Base-by-base conservation (phyloP, 148 eudicot species). In the Cornus controversa region DNA sequence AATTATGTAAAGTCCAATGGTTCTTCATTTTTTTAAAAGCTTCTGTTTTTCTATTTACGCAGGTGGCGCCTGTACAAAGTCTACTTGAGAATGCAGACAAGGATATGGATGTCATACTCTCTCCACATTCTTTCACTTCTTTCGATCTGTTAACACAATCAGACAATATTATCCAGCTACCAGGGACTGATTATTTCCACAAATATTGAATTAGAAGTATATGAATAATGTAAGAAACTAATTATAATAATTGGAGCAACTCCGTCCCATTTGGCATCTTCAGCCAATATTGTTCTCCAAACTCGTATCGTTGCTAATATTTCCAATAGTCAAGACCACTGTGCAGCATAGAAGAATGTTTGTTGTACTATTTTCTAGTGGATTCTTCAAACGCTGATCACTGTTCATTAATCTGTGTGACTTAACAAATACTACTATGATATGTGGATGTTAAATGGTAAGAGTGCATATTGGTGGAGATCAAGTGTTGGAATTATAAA, bases 71-170 rank as follows among this genome's bases (percentile, higher is more conserved):
- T 10, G 58, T 70, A 53, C 67, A 76, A 60, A 78, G 77, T 69
- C 62, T 72, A 71, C 78, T 94, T 42, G 78, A 84, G 45, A 62
- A 74, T 27, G 80, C 69, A 23, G 82, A 83, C 65, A 63, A 69
- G 27, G 81, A 80, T 60, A 81, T 88, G 67, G 72, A 80, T 54
- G 77, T 90, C 31, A 11, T 66, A 60, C 84, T 94, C 28, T 34
- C 86, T 53, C 96, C 92, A 16, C 63, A 87, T 81, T 90, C 97
- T 29, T 82, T 94, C 20, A 87, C 90, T 72, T 83, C 89, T 23
- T 84, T 93, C 25, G 93, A 92, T 82, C 75, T 94, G 80, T 70
- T 87, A 34, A 83, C 82, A 72, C 81, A 73, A 71, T 77, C 82
- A 42, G 80, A 78, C 66, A 40, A 40, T 40, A 62, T 77, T 75